Conservation (phyloP, 2,329 filamentous ascomycete genomes). For the Pseudocercospora macadamiae region DNA sequence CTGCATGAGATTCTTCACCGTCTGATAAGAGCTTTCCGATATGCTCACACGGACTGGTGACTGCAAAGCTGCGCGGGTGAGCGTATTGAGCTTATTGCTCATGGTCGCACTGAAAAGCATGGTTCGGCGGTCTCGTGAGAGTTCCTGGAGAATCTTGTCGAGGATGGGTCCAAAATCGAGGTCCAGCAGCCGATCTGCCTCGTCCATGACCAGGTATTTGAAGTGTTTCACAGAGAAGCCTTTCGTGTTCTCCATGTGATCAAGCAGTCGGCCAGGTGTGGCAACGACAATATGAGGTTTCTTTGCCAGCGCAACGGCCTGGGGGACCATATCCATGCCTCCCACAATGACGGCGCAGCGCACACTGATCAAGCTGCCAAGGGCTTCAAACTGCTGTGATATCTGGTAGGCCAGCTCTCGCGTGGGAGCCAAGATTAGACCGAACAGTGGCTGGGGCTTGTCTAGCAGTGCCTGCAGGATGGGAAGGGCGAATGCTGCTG, state of each 20-base stretch:
- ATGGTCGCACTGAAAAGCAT: slow-evolving; percentile 95
- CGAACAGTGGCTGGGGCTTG: slow-evolving; percentile 81
- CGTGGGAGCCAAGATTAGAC: slow-evolving; percentile 89
- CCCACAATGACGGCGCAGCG: slow-evolving; percentile 80
- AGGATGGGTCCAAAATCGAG: slow-evolving; percentile 92
- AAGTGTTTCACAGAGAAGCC: slow-evolving; percentile 82
- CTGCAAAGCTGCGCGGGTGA: slow-evolving; percentile 85
- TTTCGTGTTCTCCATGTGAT: slow-evolving; percentile 95
- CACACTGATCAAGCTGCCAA: slow-evolving; percentile 86
- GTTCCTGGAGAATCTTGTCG: slow-evolving; percentile 88
- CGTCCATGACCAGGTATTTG: slow-evolving; percentile 92
- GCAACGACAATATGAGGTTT: slow-evolving; percentile 93
- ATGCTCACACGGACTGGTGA: slow-evolving; percentile 85
- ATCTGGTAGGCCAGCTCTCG: slow-evolving; percentile 94
- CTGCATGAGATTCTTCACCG: slow-evolving; percentile 84
- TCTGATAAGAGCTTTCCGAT: slow-evolving; percentile 83
- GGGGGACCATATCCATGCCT: slow-evolving; percentile 93
- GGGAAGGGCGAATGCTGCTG: slow-evolving; percentile 89
- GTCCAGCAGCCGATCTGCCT: slow-evolving; percentile 88
- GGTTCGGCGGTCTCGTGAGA: slow-evolving; percentile 76
- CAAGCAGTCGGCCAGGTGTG: slow-evolving; percentile 83
- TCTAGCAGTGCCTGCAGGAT: slow-evolving; percentile 90
- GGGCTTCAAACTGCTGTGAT: slow-evolving; percentile 79
- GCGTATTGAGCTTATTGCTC: slow-evolving; percentile 86
- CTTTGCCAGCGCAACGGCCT: slow-evolving; percentile 89